Base-by-base conservation (phyloP, 1,284 basidiomycete species). In the Tylopilus sp. region DNA sequence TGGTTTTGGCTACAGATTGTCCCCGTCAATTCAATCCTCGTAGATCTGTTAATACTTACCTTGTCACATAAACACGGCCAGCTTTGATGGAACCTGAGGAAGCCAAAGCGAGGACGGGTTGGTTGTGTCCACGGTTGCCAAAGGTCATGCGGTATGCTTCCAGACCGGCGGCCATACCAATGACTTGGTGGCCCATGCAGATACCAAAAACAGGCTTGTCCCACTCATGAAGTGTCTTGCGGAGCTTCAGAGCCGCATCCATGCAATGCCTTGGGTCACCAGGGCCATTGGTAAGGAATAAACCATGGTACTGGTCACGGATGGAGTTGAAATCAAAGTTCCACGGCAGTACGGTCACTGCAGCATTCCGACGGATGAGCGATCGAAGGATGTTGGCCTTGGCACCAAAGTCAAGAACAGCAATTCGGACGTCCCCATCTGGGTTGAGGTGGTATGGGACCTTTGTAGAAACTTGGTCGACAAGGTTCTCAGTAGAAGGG, bases 71-170 rank as follows among this genome's bases (percentile, higher is more conserved):
- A 40, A 99, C 95, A 37, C 96, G 81, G 16, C 96, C 97, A 42
- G 95, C 92, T 66, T 85, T 90, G 74, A 98, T 94, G 26, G 89
- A 92, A 4, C 95, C 93, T 8, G 89, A 82, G 33, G 83, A 86
- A 30, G 92, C 91, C 46, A 98, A 78, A 21, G 96, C 96, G 30
- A 99, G 79, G 15, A 99, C 96, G 35, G 96, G 96, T 70, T 99
- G 96, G 69, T 99, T 99, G 72, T 99, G 97, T n/a, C 96, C 96
- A 61, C 96, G 89, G 71, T 99, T 98, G 25, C 96, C 95, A 64
- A 98, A 98, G 18, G 86, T 92, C 93, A 97, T 97, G 29, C 94
- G 81, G 70, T 98, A 98, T 7, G 95, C 92, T 62, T 97, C 93
- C 53, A 98, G 73, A 37, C 97, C 97, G 18, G 94, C 95, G 15